Evolutionary conservation across 148 eudicot genomes (phyloP).

Genomic region (Linanthus parryae): DNA sequence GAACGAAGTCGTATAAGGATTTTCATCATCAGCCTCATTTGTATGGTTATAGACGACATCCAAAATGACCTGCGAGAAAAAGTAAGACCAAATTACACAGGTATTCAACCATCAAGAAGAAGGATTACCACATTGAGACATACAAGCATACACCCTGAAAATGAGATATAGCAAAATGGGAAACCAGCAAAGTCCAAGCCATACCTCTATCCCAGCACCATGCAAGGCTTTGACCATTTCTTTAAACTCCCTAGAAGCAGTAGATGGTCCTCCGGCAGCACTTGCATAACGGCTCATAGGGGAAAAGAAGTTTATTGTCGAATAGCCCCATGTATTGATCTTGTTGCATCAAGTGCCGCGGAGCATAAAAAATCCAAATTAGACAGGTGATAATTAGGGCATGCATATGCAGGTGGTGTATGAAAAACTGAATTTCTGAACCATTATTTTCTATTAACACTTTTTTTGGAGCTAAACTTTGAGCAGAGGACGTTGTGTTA

Average conservation of each 20-base stretch:
- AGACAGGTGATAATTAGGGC: not conserved
- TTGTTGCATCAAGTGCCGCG: conserved; percentile 16
- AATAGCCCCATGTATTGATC: conserved; percentile 99
- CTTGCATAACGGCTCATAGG: conserved; percentile 99
- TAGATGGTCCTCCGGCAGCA: conserved; percentile 82
- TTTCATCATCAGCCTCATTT: conserved; percentile 90
- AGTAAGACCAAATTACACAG: conserved; percentile 13
- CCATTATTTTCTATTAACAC: no score
- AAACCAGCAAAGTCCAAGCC: conserved; percentile 2
- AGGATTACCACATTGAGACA: conserved; percentile 8
- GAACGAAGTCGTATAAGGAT: conserved; percentile 90
- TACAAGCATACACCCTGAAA: not conserved
- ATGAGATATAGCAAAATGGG: not conserved
- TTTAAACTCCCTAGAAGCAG: conserved; percentile 81
- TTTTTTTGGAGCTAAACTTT: no score
- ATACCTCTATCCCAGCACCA: conserved; percentile 92
- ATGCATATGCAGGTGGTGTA: no score
- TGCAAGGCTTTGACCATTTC: conserved; percentile 97
- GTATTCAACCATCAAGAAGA: no score
- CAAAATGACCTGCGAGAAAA: conserved; percentile 94
- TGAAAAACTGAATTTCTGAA: no score
- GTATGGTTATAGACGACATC: conserved; percentile 99
- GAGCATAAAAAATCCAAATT: conserved; percentile 3
- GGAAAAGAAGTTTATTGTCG: conserved; percentile 96
- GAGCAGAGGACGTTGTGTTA: no score